Conservation (phyloP, 1,139 yeast species). For the Groenewaldozyma auringiensis region DNA sequence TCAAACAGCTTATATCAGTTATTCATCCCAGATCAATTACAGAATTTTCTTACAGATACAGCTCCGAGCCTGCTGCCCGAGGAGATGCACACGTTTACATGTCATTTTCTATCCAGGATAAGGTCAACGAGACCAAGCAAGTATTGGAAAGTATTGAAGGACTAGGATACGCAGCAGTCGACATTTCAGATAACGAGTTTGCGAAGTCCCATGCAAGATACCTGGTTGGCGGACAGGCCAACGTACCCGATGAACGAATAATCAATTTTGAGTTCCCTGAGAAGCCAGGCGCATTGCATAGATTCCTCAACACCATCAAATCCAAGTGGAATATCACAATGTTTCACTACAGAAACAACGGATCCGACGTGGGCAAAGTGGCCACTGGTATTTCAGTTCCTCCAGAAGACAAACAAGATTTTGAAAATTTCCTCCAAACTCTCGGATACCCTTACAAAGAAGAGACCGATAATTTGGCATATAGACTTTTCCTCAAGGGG, state of each 20-base stretch:
- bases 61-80: constrained; percentile 16
- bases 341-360: constrained; percentile 95
- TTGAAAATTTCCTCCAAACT: constrained; percentile 58
- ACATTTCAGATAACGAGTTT: constrained; percentile 84
- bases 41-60: constrained; percentile 82
- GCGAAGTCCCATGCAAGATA: constrained; percentile 97
- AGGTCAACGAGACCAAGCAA: constrained; percentile 47
- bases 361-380: constrained; percentile 88
- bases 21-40: constrained; percentile 85
- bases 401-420: constrained; percentile 52
- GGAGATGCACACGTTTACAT: constrained; percentile 71
- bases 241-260: constrained; percentile 63
- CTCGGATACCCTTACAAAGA: constrained; percentile 73
- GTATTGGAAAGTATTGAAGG: constrained; percentile 38
- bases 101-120: constrained; percentile 75
- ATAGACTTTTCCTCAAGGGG: constrained; percentile 54
- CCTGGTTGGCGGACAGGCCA: constrained; percentile 80
- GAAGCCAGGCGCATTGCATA: constrained; percentile 86
- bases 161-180: constrained; percentile 48
- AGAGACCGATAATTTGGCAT: constrained; percentile 79
- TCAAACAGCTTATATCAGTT: constrained; percentile 61
- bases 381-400: constrained; percentile 88
- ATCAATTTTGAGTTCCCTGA: constrained; percentile 93
- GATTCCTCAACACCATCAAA: constrained; percentile 63
- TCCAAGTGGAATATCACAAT: constrained; percentile 85